These are phyloP conservation scores for Hyphopichia wangnamkhiaoensis DNA, from an alignment of 1,139 yeast genomes.

Conservation along the genomic window DNA sequence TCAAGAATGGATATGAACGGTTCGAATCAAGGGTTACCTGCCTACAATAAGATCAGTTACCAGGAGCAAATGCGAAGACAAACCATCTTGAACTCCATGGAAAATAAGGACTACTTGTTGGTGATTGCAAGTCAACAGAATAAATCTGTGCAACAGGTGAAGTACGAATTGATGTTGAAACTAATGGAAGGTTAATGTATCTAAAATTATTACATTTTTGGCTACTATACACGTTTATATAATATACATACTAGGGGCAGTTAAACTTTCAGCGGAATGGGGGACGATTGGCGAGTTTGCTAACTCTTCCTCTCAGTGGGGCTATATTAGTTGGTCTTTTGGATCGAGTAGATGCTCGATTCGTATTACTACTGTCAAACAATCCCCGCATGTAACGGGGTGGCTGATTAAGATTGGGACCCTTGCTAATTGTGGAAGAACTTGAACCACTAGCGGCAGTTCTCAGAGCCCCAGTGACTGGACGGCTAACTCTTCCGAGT, in stretches of 20 bases:
- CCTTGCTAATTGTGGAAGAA: constrained; percentile 10
- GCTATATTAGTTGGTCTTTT: constrained; percentile 3
- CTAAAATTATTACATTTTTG: neutral
- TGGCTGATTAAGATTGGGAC: constrained; percentile 46
- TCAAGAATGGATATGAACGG: neutral
- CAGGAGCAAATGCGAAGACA: constrained; percentile 43
- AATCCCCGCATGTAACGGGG: constrained; percentile 47
- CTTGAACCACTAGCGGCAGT: constrained; percentile 3
- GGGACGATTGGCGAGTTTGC: constrained; percentile 17
- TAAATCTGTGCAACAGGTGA: constrained; percentile 46
- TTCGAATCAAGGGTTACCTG: no score
- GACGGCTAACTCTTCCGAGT: constrained; percentile 3
- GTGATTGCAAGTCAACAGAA: constrained; percentile 46
- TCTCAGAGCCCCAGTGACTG: constrained; percentile 7
- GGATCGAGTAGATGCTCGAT: constrained; percentile 4
- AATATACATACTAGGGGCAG: no score
- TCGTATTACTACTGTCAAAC: constrained; percentile 24
- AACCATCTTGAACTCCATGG: constrained; percentile 42
- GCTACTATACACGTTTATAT: no score
- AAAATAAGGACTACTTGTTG: constrained; percentile 44
- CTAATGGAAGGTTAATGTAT: constrained; percentile 14
- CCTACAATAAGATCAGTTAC: constrained; percentile 16
- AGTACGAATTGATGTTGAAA: constrained; percentile 35
- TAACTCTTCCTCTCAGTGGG: constrained; percentile 6
- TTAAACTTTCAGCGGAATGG: no score